A percentile compares a stretch with the other conserved stretches of the same genome.
Evolutionary conservation across 805 yeast species (phyloP).

Genomic region (Kuraishia cidri): DNA sequence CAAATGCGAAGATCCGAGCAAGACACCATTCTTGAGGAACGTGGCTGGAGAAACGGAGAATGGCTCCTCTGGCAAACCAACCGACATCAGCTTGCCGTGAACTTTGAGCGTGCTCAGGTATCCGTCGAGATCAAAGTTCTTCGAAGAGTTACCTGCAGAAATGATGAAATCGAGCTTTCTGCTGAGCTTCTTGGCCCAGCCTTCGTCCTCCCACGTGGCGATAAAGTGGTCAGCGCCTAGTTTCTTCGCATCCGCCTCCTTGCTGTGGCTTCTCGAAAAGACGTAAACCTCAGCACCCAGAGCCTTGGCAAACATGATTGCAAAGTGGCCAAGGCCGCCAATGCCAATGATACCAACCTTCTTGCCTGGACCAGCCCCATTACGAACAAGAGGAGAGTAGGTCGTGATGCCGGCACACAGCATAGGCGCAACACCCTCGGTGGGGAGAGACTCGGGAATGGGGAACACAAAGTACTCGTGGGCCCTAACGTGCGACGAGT

Average conservation of each 20-base stretch:
- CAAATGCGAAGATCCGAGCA: conserved; percentile 48
- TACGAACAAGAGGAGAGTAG: conserved; percentile 55
- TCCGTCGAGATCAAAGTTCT: conserved; percentile 35
- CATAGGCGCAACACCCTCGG: conserved; percentile 58
- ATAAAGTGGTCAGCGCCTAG: conserved; percentile 49
- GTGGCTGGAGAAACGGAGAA: conserved; percentile 30
- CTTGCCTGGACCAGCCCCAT: conserved; percentile 23
- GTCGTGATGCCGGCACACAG: conserved; percentile 75
- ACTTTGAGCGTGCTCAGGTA: conserved; percentile 45
- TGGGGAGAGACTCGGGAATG: conserved; percentile 45
- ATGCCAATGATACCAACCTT: conserved; percentile 54
- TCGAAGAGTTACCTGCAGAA: conserved; percentile 42
- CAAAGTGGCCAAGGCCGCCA: conserved; percentile 65
- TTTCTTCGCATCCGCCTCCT: conserved; percentile 41
- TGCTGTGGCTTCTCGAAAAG: conserved; percentile 40
- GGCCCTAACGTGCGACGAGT: conserved; percentile 56
- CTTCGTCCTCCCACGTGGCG: conserved; percentile 32
- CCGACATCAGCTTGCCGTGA: conserved; percentile 50
- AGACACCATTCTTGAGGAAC: conserved; percentile 33
- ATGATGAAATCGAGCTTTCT: conserved; percentile 40
- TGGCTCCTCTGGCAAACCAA: conserved; percentile 54
- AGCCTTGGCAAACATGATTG: conserved; percentile 49
- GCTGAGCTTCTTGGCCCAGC: conserved; percentile 19
- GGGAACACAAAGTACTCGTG: conserved; percentile 56
- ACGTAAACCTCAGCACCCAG: conserved; percentile 56